These are phyloP conservation scores for Rostrohypoxylon terebratum DNA, from an alignment of 495 filamentous ascomycete species.

Conservation along the genomic window DNA sequence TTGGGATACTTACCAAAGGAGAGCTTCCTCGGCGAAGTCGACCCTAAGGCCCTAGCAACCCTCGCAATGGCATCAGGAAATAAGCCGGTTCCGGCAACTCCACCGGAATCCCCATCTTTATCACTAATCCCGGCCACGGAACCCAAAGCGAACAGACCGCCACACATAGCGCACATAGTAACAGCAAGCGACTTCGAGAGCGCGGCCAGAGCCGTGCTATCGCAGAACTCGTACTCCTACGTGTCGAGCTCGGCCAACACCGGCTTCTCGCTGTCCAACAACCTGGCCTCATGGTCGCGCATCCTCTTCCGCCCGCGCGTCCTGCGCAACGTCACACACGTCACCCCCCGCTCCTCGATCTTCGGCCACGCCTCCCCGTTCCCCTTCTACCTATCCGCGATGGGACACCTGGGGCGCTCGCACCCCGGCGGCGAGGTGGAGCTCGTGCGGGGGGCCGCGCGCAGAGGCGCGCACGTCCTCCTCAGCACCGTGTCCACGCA, in stretches of 20 bases:
- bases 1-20: slow-evolving; percentile 68
- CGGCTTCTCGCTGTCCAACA: slow-evolving; percentile 80
- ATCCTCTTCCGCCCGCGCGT: slow-evolving; percentile 86
- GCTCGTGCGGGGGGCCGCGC: slow-evolving; percentile 63
- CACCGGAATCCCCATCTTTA: slow-evolving; percentile 49
- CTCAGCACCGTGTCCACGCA: slow-evolving; percentile 60
- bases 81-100: slow-evolving; percentile 41
- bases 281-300: slow-evolving; percentile 85
- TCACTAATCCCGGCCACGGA: background rate
- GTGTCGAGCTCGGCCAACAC: slow-evolving; percentile 84
- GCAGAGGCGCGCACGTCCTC: slow-evolving; percentile 40
- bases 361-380: slow-evolving; percentile 76
- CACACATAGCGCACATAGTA: slow-evolving; percentile 49
- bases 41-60: slow-evolving; percentile 66
- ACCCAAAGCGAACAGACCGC: slow-evolving; percentile 50
- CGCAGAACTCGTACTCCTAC: slow-evolving; percentile 85
- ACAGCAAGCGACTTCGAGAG: slow-evolving; percentile 74
- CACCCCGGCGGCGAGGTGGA: slow-evolving; percentile 80
- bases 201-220: slow-evolving; percentile 79
- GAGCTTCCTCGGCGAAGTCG: slow-evolving; percentile 74
- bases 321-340: slow-evolving; percentile 77
- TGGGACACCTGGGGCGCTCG: slow-evolving; percentile 74
- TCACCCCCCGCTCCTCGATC: slow-evolving; percentile 79
- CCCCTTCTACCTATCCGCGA: slow-evolving; percentile 83
- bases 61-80: slow-evolving; percentile 5